Base-by-base conservation (phyloP, 148 eudicot species). In the Nyssa sinensis region DNA sequence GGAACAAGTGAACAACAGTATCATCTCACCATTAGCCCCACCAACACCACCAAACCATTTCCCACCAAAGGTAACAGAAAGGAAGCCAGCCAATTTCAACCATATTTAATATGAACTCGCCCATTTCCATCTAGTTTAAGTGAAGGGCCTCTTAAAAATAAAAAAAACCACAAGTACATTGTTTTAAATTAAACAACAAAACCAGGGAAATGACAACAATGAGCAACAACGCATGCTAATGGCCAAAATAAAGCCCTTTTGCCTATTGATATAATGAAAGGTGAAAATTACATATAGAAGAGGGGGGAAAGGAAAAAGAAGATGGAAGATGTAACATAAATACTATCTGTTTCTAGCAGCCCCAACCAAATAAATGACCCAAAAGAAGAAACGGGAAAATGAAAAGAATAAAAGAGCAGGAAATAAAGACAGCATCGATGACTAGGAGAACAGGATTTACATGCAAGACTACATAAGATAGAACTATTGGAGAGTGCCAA, bases 381-480 rank as follows among this genome's bases (percentile, higher is more conserved):
- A 35, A 34, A 16, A 7, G 51, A 10, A 33, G 8, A 77, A 6
- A 28, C 5, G 31, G 28, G 12, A 10, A 62, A 39, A 14, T 2
- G 9, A 9, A 37, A n/a, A n/a, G n/a, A n/a, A n/a, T n/a, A n/a
- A n/a, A n/a, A n/a, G n/a, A 55, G 58, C 10, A 51, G 47, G 47
- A 51, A 67, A 47, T 12, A 21, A 25, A 53, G 39, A 63, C 27
- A n/a, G n/a, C n/a, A 34, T 8, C 14, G 44, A 29, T 31, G 29
- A 76, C 60, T 57, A 57, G 33, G 24, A 62, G 24, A 72, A 69
- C 25, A 53, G 81, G 75, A 84, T 81, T 79, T 81, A 86, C 80
- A 81, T 71, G 67, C 2, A 63, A 33, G 32, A 58, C 60, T 62
- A 51, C 23, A 70, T 25, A n/a, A 31, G 57, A 55, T 19, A 69